A percentile compares a stretch with the other conserved stretches of the same genome.
phyloP scores from a whole-genome alignment of 78 protist species.

The Mantamonas sphyraenae region DNA sequence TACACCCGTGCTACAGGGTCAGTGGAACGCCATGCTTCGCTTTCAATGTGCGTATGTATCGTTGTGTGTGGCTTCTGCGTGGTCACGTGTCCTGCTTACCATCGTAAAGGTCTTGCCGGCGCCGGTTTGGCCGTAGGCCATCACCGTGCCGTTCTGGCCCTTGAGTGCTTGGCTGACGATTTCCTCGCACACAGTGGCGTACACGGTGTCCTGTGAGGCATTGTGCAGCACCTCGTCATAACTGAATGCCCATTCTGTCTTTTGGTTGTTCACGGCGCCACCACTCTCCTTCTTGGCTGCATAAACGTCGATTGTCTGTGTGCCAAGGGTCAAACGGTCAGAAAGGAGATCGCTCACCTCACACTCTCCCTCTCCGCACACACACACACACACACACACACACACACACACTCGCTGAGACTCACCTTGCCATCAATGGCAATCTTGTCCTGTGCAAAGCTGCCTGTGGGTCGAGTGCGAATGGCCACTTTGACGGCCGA shows the following conservation, averaged over 20 bases:
- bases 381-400: too few relatives aligned
- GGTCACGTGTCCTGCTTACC: slow-evolving; percentile 26
- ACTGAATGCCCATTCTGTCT: slow-evolving; percentile 10
- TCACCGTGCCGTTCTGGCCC: slow-evolving; percentile 34
- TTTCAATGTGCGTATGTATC: too few relatives aligned
- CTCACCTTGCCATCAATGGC: too few relatives aligned
- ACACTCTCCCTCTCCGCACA: too few relatives aligned
- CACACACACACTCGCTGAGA: too few relatives aligned
- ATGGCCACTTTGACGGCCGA: slow-evolving; percentile 25
- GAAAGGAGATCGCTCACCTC: too few relatives aligned
- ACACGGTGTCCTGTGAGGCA: slow-evolving; percentile 50
- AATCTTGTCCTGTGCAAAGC: slow-evolving; percentile 4
- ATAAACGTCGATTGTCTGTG: not conserved
- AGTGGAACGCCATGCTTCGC: too few relatives aligned
- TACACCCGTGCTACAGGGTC: too few relatives aligned
- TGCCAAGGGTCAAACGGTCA: not conserved
- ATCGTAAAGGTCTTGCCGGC: slow-evolving; percentile 58
- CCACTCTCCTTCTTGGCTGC: not conserved
- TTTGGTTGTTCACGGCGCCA: slow-evolving; percentile 33
- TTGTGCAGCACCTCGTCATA: slow-evolving; percentile 40
- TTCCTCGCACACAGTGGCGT: not conserved
- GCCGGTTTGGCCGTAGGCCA: slow-evolving; percentile 74
- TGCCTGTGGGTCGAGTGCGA: slow-evolving; percentile 43
- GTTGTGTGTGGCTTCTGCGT: too few relatives aligned
- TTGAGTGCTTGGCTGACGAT: slow-evolving; percentile 2